phyloP scores from a whole-genome alignment of 2,329 filamentous ascomycete species.

The Fusarium oligoseptatum region DNA sequence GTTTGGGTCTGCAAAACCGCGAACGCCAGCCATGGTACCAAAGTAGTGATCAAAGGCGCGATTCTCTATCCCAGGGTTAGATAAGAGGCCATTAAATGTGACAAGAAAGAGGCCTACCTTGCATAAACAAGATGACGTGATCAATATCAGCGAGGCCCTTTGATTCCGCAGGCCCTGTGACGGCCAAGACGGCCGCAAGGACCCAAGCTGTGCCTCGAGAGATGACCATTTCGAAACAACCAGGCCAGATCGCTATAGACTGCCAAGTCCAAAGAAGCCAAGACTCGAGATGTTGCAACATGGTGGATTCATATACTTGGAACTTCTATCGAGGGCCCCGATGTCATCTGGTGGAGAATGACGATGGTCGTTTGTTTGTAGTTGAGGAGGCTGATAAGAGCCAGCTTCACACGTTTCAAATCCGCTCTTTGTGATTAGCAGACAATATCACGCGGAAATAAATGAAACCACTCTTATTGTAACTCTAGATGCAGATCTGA shows the following conservation, averaged over 20 bases:
- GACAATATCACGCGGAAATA: background rate
- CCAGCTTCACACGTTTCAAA: conserved; percentile 1
- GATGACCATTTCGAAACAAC: background rate
- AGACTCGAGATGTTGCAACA: conserved; percentile 67
- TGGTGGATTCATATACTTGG: conserved; percentile 58
- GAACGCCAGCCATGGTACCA: conserved; percentile 67
- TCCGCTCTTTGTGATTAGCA: background rate
- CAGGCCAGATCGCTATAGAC: background rate
- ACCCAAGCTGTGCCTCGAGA: background rate
- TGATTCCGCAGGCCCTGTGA: background rate
- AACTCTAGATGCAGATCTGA: background rate
- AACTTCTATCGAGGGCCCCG: background rate
- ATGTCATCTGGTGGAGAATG: background rate
- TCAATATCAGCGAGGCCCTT: background rate
- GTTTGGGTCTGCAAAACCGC: conserved; percentile 69
- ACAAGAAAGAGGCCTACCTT: background rate
- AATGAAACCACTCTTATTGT: background rate
- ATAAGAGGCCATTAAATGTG: background rate
- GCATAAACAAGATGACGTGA: conserved; percentile 2
- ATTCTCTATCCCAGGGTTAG: conserved; percentile 43
- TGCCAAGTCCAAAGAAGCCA: background rate
- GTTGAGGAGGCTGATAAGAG: background rate
- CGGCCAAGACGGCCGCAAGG: background rate
- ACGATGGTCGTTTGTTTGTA: background rate
- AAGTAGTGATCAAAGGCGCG: conserved; percentile 63